Conservation (phyloP, 164 flowering plant species). For the Liriodendron chinense region DNA sequence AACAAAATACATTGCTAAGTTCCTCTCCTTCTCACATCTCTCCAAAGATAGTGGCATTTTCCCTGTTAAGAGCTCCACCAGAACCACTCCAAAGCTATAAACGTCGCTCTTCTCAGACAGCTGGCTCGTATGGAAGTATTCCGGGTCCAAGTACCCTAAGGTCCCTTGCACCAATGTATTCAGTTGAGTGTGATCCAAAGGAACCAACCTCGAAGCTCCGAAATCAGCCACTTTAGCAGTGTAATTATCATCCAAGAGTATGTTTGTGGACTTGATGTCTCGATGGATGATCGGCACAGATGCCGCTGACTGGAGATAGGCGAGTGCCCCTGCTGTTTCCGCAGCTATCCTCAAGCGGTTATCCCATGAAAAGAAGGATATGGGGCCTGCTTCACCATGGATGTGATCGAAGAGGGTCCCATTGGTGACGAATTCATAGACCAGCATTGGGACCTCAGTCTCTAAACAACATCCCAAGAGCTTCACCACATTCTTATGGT, state of each 20-base stretch:
- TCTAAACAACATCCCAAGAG: constrained; percentile 42
- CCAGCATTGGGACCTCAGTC: constrained; percentile 14
- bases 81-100: constrained; percentile 6
- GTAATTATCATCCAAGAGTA: not conserved
- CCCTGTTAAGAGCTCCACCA: constrained; percentile 30
- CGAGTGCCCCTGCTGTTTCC: constrained; percentile 6
- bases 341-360: constrained; percentile 1
- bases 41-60: constrained; percentile 43
- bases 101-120: constrained; percentile 9
- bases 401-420: constrained; percentile 5
- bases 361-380: not conserved
- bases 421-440: constrained; percentile 4
- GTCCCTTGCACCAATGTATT: constrained; percentile 7
- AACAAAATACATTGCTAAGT: constrained; percentile 38
- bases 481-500: constrained; percentile 42
- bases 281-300: constrained; percentile 8
- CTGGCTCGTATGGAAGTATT: not conserved
- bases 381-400: not conserved
- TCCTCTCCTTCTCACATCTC: constrained; percentile 41
- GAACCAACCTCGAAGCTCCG: constrained; percentile 5
- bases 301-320: constrained; percentile 7
- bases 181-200: not conserved
- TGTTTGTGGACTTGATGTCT: constrained; percentile 7
- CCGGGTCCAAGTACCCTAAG: not conserved
- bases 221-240: constrained; percentile 5